Evolutionary conservation across 2,329 filamentous ascomycete species (phyloP).

Genomic region (Fusarium sp.): DNA sequence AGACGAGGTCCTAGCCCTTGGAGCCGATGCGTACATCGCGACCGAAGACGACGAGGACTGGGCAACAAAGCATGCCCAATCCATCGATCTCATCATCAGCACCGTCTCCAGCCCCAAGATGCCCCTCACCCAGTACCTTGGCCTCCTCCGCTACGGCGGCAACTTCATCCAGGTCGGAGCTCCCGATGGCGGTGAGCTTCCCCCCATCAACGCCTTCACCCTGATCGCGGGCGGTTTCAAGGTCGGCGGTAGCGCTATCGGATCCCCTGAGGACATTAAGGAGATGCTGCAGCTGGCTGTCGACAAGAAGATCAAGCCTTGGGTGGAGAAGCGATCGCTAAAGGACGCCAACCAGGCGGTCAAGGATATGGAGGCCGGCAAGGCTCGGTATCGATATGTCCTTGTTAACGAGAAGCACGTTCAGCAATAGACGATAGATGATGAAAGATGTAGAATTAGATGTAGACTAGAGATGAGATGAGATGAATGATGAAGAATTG

Average conservation of each 20-base stretch:
- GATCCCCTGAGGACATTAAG: constrained; percentile 65
- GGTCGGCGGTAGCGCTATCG: constrained; percentile 61
- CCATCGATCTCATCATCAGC: constrained; percentile 68
- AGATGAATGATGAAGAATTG: constrained; percentile 20
- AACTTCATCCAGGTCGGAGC: constrained; percentile 71
- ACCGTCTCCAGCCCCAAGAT: constrained; percentile 67
- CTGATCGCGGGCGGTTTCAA: constrained; percentile 46
- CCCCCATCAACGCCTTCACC: constrained; percentile 40
- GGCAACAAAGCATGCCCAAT: constrained; percentile 61
- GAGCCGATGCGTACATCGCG: constrained; percentile 62
- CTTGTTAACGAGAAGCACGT: constrained; percentile 55
- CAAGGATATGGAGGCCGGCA: constrained; percentile 66
- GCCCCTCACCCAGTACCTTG: constrained; percentile 72
- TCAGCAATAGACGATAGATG: constrained; percentile 6
- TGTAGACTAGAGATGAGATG: constrained; percentile 15
- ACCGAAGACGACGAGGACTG: constrained; percentile 63
- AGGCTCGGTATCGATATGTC: constrained; percentile 62
- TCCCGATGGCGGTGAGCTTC: constrained; percentile 44
- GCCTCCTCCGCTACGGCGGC: constrained; percentile 69
- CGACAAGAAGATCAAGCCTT: constrained; percentile 67
- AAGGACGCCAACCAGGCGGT: constrained; percentile 66
- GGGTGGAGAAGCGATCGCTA: constrained; percentile 67
- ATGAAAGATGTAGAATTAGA: constrained; percentile 3
- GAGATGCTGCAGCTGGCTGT: constrained; percentile 71
- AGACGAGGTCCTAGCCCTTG: constrained; percentile 66